Evolutionary conservation across 31 red algal species (phyloP), one percentile per base, ranked within the genome.

Genomic region (Asparagopsis taxiformis): DNA sequence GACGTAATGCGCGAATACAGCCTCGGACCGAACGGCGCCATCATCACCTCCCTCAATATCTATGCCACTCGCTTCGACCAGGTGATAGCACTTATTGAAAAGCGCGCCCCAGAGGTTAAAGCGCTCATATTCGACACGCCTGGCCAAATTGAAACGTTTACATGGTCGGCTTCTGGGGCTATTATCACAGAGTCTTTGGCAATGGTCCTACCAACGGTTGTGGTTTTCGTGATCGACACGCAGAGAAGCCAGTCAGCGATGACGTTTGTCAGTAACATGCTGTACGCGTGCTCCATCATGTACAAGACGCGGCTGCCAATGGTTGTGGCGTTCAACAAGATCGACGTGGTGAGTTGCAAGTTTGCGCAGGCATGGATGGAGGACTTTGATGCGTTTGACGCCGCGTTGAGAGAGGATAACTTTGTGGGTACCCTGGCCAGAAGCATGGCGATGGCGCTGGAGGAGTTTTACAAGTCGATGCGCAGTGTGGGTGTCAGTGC

Each of bases 121-220:
- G 74, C 75, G 1, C 66, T 98, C 43, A 59, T 98, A 6, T 69
- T 98, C 48, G 95, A 98, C 48, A 98, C 95, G 34, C 95, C 95
- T n/a, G 95, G 95, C 10, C 95, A 98, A 59, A 94, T 98, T 23
- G 95, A 98, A 71, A 89, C 83, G 1, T 98, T 98, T 59, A 98
- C 95, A 0, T 98, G 95, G 95, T 98, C 95, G 2, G 90, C 95
- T 35, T 94, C 90, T 1, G 95, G 95, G 7, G 44, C 80, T 1
- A 94, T 98, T 31, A 93, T 98, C 43, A 91, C 95, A 2, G 95
- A 98, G 65, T 50, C 84, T 10, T 53, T 98, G 10, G 85, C 91
- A 7, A 43, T 72, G 25, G 44, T 74, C 39, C 62, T 93, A 4
- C 95, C 95, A 4, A 98, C 95, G 22, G 75, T 93, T 17, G 55